Conservation (phyloP, 2,329 filamentous ascomycete genomes). For the Dactylonectria estremocensis region DNA sequence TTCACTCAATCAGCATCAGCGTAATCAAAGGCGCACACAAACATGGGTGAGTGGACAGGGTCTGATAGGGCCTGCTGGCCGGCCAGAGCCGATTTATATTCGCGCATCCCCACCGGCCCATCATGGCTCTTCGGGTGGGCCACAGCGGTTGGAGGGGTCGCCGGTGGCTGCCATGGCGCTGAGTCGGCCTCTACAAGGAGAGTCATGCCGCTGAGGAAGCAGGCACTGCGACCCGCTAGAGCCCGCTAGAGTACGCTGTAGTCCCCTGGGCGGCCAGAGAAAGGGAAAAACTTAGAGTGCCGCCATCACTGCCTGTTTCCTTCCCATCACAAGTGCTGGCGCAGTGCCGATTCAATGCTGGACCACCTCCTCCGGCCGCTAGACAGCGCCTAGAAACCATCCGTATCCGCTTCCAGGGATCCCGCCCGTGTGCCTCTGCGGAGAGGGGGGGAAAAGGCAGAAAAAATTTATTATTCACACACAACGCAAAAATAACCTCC, state of each 20-base stretch:
- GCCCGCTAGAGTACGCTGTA: slow-evolving; percentile 15
- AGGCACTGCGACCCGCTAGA: slow-evolving; percentile 12
- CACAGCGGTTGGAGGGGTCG: slow-evolving; percentile 7
- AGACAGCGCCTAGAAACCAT: slow-evolving; percentile 37
- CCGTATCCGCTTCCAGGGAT: slow-evolving; percentile 40
- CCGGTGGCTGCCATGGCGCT: slow-evolving; percentile 15
- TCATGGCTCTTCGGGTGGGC: slow-evolving; percentile 41
- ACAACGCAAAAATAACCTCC: slow-evolving; percentile 57
- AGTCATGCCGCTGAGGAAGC: slow-evolving; percentile 14
- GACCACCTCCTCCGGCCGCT: slow-evolving; percentile 34
- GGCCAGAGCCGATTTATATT: slow-evolving; percentile 53
- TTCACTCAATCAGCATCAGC: slow-evolving; percentile 36
- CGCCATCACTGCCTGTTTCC: slow-evolving; percentile 10
- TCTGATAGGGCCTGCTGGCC: slow-evolving; percentile 31
- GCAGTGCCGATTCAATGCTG: slow-evolving; percentile 31
- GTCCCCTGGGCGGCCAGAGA: slow-evolving; percentile 16
- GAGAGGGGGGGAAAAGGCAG: slow-evolving; percentile 44
- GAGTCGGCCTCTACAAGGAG: slow-evolving; percentile 14
- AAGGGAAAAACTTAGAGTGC: slow-evolving; percentile 6
- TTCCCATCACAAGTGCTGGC: slow-evolving; percentile 27
- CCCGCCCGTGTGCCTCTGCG: slow-evolving; percentile 39
- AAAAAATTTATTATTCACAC: slow-evolving; percentile 62
- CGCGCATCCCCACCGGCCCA: slow-evolving; percentile 53
- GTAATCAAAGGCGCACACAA: slow-evolving; percentile 36
- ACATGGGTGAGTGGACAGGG: slow-evolving; percentile 26